These are phyloP conservation scores for Metschnikowia anglica DNA, from an alignment of 805 yeast species.

Conservation along the genomic window DNA sequence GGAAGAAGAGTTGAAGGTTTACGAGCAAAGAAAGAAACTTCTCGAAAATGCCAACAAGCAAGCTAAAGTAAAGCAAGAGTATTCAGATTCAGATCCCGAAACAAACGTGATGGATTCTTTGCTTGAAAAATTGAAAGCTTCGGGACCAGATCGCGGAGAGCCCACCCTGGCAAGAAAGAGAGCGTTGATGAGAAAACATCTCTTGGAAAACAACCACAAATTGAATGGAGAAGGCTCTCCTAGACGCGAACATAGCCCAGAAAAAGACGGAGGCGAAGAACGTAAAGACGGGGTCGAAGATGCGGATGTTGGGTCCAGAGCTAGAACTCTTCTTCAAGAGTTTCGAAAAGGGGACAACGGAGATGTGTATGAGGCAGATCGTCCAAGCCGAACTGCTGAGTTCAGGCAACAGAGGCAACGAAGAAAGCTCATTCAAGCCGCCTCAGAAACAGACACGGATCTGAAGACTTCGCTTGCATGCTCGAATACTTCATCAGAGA, in stretches of 20 bases:
- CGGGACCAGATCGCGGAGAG: conserved; percentile 76
- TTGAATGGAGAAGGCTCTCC: not conserved
- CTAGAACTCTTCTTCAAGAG: conserved; percentile 61
- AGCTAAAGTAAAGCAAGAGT: conserved; percentile 22
- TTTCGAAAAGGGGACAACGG: conserved; percentile 42
- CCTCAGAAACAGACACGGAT: not conserved
- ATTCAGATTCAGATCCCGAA: conserved; percentile 37
- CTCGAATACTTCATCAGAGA: not conserved
- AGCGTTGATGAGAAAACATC: conserved; percentile 68
- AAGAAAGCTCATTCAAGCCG: conserved; percentile 13
- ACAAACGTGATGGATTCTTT: conserved; percentile 77
- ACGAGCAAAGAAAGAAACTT: conserved; percentile 72
- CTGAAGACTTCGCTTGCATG: not conserved
- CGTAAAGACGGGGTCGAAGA: conserved; percentile 17
- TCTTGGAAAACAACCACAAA: conserved; percentile 39
- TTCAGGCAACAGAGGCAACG: conserved; percentile 19
- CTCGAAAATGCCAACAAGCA: conserved; percentile 48
- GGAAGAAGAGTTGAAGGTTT: conserved; percentile 67
- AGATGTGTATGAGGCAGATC: conserved; percentile 15
- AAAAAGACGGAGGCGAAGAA: conserved; percentile 3
- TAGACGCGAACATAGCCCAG: not conserved
- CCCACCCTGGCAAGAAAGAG: conserved; percentile 78
- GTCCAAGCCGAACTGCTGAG: conserved; percentile 16
- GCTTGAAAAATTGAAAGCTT: conserved; percentile 81
- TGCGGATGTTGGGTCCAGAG: conserved; percentile 56